These are phyloP conservation scores for Cupressus sempervirens DNA, from an alignment of 75 land plant genomes.

Conservation along the genomic window DNA sequence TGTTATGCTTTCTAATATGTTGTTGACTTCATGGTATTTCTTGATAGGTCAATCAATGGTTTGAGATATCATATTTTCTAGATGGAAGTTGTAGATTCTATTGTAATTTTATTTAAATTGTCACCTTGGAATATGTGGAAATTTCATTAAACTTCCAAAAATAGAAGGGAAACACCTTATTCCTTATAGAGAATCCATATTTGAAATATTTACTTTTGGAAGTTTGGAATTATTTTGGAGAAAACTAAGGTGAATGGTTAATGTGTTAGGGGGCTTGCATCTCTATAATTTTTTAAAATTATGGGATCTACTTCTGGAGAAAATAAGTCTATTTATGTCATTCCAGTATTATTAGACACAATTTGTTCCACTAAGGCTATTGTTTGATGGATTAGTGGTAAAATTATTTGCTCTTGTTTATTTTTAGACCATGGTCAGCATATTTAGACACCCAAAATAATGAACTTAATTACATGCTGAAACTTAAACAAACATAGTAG, in stretches of 20 bases:
- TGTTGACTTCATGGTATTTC: neutral
- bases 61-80: neutral
- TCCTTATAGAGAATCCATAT: neutral
- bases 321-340: neutral
- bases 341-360: neutral
- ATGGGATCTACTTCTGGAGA: neutral
- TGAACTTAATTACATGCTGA: too few relatives aligned
- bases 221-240: neutral
- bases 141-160: neutral
- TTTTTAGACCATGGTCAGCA: too few relatives aligned
- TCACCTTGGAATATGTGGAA: neutral
- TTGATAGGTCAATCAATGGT: neutral
- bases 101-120: neutral
- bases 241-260: neutral
- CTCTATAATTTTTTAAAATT: neutral
- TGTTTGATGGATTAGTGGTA: neutral
- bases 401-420: neutral
- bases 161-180: neutral
- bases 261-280: neutral
- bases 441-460: too few relatives aligned
- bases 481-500: too few relatives aligned
- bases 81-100: neutral
- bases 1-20: neutral
- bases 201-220: neutral
- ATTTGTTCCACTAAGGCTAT: neutral